Base-by-base conservation (phyloP, 441 rosid species). In the Euphorbia schlechtendalii region DNA sequence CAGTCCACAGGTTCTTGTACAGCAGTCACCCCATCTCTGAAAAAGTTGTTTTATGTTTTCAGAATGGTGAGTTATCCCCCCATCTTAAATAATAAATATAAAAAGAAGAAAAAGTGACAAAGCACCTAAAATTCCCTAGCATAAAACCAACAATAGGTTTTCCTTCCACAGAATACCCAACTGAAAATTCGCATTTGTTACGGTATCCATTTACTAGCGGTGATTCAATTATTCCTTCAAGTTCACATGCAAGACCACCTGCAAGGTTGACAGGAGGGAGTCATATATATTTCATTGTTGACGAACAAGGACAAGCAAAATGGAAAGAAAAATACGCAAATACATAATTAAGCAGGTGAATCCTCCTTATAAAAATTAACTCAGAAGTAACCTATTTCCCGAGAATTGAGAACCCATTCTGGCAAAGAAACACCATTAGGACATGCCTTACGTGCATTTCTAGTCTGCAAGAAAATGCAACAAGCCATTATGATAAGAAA, bases 121-220 rank as follows among this genome's bases (percentile, higher is more conserved):
- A 67, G 45, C 80, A 92, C 99, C 96, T 87, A 70, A 88, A 94
- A 76, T 82, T 90, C 75, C 99, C 99, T 22, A 90, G 93, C 83
- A 84, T 80, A 76, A 94, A 94, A 8, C 99, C 99, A 48, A 86
- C 92, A 15, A 97, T 87, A 59, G 85, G 84, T 70, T 84, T 90
- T 51, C 96, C 96, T 22, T 86, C 82, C 24, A 80, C 73, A 56
- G 99, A 94, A 77, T 80, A 82, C 76, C 99, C 99, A 77, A 83
- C 82, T 5, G 96, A 88, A 83, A 93, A 90, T 74, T 93, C 97
- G 74, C 99, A 93, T 84, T 93, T 93, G 76, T 93, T 90, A 65
- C 96, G 96, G 76, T 90, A 90, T 65, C 99, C 99, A 79, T 86
- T 78, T 52, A 73, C 77, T 64, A 89, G 64, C 1, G 99, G 96